Evolutionary conservation across 495 filamentous ascomycete genomes (phyloP).

Genomic region (Cairneyella variabilis): DNA sequence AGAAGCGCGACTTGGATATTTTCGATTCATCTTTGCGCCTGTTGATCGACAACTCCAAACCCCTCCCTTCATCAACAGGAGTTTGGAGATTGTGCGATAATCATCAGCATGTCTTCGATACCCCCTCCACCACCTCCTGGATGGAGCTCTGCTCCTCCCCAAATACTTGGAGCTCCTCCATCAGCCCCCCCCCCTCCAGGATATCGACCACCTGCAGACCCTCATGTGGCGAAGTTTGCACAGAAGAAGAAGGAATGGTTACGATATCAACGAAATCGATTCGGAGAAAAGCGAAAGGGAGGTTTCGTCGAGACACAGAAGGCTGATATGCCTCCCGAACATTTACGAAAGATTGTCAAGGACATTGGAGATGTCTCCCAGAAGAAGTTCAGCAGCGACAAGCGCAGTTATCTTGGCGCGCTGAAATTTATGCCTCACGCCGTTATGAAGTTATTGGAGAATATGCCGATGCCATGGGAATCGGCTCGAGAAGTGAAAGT

Average conservation of each 20-base stretch:
- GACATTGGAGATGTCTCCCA: conserved; percentile 99
- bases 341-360: conserved; percentile 95
- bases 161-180: conserved; percentile 54
- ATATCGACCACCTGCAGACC: conserved; percentile 78
- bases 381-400: conserved; percentile 98
- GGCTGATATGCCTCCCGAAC: conserved; percentile 97
- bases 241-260: conserved; percentile 99
- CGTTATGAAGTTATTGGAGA: conserved; percentile 97
- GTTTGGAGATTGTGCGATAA: conserved; percentile 10
- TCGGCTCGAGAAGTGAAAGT: conserved; percentile 94
- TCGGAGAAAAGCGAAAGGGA: conserved; percentile 93
- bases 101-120: conserved; percentile 63
- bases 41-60: no score
- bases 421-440: conserved; percentile 99
- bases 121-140: conserved; percentile 78
- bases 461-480: conserved; percentile 99
- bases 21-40: no score
- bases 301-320: conserved; percentile 98
- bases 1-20: no score
- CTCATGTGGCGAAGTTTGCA: conserved; percentile 88
- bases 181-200: conserved; percentile 85
- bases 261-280: conserved; percentile 85
- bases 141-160: conserved; percentile 68
- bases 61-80: conserved; percentile 17
- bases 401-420: conserved; percentile 94